A percentile compares a stretch with the other conserved stretches of the same genome.
Evolutionary conservation across 192 early-diverging fungal species (phyloP).

Genomic region (Backusella luteola): DNA sequence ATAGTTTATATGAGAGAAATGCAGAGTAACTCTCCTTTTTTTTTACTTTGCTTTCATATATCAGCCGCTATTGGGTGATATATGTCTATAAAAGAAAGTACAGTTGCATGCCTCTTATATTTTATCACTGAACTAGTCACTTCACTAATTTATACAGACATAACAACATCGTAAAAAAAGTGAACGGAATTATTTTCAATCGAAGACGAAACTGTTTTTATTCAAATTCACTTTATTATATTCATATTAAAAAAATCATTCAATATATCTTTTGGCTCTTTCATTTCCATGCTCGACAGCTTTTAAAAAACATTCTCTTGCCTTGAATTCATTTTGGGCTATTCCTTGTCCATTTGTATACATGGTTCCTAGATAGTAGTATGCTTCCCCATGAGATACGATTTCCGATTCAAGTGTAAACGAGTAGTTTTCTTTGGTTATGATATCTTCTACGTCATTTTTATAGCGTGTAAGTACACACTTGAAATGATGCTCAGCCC

Average conservation of each 20-base stretch:
- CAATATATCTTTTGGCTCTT: not conserved
- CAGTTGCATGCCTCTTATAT: too few relatives aligned
- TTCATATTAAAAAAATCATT: not conserved
- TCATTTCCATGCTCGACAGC: not conserved
- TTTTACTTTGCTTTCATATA: too few relatives aligned
- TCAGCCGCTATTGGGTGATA: too few relatives aligned
- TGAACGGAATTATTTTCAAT: too few relatives aligned
- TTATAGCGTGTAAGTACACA: not conserved
- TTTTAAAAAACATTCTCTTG: not conserved
- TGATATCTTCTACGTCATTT: not conserved
- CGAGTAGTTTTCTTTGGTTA: not conserved
- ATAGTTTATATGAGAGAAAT: too few relatives aligned
- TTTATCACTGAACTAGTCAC: too few relatives aligned
- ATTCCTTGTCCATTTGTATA: not conserved
- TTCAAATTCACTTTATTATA: too few relatives aligned
- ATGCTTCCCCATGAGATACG: not conserved
- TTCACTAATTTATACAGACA: too few relatives aligned
- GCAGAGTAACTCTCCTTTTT: too few relatives aligned
- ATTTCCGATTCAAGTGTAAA: not conserved
- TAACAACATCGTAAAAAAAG: too few relatives aligned
- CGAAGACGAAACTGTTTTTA: too few relatives aligned
- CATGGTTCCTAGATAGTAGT: not conserved
- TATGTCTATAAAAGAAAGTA: too few relatives aligned
- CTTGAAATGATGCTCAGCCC: not conserved
- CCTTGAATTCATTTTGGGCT: not conserved